Conservation (phyloP, 129 eudicot species). For the Flaveria brownii region DNA sequence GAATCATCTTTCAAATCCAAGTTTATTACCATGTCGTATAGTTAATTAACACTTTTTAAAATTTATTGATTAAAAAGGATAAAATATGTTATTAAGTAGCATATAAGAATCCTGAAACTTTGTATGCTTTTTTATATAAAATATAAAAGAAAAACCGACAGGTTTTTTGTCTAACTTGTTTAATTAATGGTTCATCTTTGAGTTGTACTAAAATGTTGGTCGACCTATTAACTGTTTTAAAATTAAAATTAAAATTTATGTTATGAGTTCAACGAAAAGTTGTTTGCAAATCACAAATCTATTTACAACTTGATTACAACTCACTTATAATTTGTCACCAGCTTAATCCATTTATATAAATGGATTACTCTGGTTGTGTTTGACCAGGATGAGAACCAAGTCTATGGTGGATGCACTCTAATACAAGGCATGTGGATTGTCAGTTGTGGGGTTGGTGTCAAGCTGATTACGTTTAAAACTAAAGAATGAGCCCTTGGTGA, state of each 20-base stretch:
- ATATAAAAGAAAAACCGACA: no score
- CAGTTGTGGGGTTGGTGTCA: neutral
- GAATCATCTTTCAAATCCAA: neutral
- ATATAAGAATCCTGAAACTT: neutral
- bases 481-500: neutral
- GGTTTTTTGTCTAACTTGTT: neutral
- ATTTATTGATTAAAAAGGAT: neutral
- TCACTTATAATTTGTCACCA: neutral
- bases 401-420: no score
- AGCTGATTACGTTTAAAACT: neutral
- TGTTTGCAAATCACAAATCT: neutral
- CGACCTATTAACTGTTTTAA: no score
- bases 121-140: no score
- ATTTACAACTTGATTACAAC: neutral
- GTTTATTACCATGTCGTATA: neutral
- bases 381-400: neutral
- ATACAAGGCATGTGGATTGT: neutral
- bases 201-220: neutral
- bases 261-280: neutral
- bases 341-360: neutral
- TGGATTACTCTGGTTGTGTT: neutral
- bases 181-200: neutral
- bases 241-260: no score
- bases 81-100: neutral
- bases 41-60: neutral